These are phyloP conservation scores for Entrophospora sp. DNA, from an alignment of 192 early-diverging fungal species.

Conservation along the genomic window DNA sequence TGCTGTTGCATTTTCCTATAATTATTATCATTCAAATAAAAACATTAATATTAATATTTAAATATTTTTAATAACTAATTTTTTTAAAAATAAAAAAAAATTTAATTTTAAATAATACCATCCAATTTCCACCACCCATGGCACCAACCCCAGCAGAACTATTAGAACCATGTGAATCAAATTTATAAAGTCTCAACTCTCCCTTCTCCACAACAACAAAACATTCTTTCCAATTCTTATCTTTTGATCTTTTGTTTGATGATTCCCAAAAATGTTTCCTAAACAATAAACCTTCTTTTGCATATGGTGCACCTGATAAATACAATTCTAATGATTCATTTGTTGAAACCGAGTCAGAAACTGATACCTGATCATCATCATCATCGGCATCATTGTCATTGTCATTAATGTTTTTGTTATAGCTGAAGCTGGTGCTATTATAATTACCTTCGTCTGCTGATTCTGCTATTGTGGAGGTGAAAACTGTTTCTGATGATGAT, in stretches of 20 bases:
- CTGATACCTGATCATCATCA: not conserved
- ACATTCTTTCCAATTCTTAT: conserved; percentile 81
- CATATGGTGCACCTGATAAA: conserved; percentile 26
- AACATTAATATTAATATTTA: not conserved
- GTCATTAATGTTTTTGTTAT: too few species aligned
- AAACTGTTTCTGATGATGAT: not conserved
- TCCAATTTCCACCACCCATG: conserved; percentile 20
- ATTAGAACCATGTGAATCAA: conserved; percentile 33
- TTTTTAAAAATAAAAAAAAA: not conserved
- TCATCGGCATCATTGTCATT: too few species aligned
- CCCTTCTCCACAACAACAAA: conserved; percentile 65
- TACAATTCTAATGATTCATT: conserved; percentile 1
- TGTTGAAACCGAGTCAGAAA: conserved; percentile 12
- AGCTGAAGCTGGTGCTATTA: too few species aligned
- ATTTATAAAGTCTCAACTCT: conserved; percentile 75
- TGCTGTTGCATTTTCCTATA: conserved; percentile 27
- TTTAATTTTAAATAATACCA: conserved; percentile 33
- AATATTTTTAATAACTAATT: not conserved
- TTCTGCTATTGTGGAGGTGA: conserved; percentile 3
- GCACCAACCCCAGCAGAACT: not conserved
- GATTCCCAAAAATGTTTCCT: conserved; percentile 79
- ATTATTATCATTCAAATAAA: not conserved
- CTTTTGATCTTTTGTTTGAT: conserved; percentile 66
- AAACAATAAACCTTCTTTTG: conserved; percentile 72
- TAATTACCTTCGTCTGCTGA: not conserved